A percentile compares a stretch with the other conserved stretches of the same genome.
Conservation (phyloP, 2,329 filamentous ascomycete genomes). For the Microsporum canis region DNA sequence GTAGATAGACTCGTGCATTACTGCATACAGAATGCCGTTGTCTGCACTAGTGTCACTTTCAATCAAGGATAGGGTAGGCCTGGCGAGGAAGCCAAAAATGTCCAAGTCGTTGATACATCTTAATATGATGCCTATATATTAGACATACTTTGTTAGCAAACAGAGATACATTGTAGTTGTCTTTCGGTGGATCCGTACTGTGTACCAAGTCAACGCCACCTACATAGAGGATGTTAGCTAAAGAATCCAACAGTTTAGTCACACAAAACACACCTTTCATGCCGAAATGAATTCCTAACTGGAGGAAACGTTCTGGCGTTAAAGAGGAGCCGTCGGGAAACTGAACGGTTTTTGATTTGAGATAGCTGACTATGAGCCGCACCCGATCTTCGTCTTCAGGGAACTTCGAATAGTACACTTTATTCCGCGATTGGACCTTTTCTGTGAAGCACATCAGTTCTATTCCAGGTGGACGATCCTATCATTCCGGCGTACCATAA, state of each 20-base stretch:
- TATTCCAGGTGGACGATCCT: conserved; percentile 11
- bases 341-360: conserved; percentile 50
- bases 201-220: conserved; percentile 66
- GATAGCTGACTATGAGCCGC: conserved; percentile 52
- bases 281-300: conserved; percentile 67
- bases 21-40: conserved; percentile 65
- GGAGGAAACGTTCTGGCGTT: conserved; percentile 62
- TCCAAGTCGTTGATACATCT: conserved; percentile 61
- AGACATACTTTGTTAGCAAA: neutral
- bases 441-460: conserved; percentile 22
- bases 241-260: neutral
- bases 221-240: conserved; percentile 14
- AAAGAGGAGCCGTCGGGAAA: conserved; percentile 63
- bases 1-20: conserved; percentile 83
- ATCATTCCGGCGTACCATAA: conserved; percentile 38
- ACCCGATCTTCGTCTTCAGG: conserved; percentile 65
- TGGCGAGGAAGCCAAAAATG: conserved; percentile 62
- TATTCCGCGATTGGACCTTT: conserved; percentile 60
- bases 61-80: conserved; percentile 56
- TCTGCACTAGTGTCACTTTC: conserved; percentile 62
- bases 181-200: conserved; percentile 25
- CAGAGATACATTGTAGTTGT: neutral
- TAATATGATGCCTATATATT: conserved; percentile 48
- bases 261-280: conserved; percentile 47
- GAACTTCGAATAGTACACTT: conserved; percentile 72